A percentile compares a stretch with the other conserved stretches of the same genome.
These are phyloP conservation scores for Gynandropsis gynandra DNA, from an alignment of 345 rosid genomes.

Conservation along the genomic window DNA sequence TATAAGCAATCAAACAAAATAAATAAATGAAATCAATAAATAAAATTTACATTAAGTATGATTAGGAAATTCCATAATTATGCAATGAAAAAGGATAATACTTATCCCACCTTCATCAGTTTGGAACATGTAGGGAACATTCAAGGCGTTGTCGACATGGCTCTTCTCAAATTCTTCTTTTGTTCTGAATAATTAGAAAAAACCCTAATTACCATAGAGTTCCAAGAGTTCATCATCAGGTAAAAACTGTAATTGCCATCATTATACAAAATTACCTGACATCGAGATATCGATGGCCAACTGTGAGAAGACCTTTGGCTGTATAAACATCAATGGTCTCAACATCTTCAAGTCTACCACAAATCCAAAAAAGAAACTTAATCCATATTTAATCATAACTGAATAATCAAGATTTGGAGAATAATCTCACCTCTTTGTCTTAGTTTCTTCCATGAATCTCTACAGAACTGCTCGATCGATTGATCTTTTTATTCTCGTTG, in stretches of 20 bases:
- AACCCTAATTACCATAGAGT: neutral
- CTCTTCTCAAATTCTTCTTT: slow-evolving; percentile 43
- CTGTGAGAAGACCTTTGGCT: slow-evolving; percentile 42
- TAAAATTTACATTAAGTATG: neutral
- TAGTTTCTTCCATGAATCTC: slow-evolving; percentile 25
- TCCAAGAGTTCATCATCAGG: neutral
- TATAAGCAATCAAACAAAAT: slow-evolving; percentile 1
- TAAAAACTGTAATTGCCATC: neutral
- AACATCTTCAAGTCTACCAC: slow-evolving; percentile 37
- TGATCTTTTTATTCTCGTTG: neutral
- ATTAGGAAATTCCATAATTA: neutral
- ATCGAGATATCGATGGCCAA: slow-evolving; percentile 36
- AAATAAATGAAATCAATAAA: no score
- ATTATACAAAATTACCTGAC: slow-evolving; percentile 29
- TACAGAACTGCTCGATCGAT: slow-evolving; percentile 6
- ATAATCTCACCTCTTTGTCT: slow-evolving; percentile 20
- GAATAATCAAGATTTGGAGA: neutral
- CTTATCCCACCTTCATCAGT: slow-evolving; percentile 44
- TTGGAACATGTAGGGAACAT: slow-evolving; percentile 47
- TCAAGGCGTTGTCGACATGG: slow-evolving; percentile 39
- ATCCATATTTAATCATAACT: neutral
- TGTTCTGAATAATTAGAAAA: slow-evolving; percentile 24
- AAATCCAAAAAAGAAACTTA: neutral
- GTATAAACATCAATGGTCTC: slow-evolving; percentile 31
- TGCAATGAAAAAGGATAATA: no score